Evolutionary conservation across 192 early-diverging fungal species (phyloP).

Genomic region (Podochytrium sp.): DNA sequence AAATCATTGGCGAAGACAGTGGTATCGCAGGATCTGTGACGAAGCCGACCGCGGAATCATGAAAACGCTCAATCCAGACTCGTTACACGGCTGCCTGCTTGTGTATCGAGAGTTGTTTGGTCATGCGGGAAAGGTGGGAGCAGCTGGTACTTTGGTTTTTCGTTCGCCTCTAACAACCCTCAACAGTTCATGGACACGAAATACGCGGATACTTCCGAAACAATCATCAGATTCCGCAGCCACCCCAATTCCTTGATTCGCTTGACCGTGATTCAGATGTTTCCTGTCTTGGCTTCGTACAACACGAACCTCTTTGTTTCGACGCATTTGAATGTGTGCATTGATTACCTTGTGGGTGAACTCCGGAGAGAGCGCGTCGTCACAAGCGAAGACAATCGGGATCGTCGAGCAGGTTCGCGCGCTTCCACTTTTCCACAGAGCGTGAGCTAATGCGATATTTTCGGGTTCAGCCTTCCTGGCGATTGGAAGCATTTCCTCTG

Average conservation of each 20-base stretch:
- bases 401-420: constrained; percentile 56
- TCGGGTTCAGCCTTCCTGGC: constrained; percentile 72
- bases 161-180: background rate
- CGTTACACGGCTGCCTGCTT: constrained; percentile 85
- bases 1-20: constrained; percentile 57
- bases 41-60: constrained; percentile 75
- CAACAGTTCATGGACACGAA: constrained; percentile 82
- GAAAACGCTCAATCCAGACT: constrained; percentile 69
- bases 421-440: background rate
- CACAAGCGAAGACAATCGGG: constrained; percentile 14
- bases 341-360: constrained; percentile 73
- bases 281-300: constrained; percentile 83
- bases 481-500: constrained; percentile 84
- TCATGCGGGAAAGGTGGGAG: constrained; percentile 75
- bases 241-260: constrained; percentile 79
- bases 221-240: constrained; percentile 77
- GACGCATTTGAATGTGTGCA: constrained; percentile 70
- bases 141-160: too few species aligned
- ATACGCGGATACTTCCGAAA: constrained; percentile 76
- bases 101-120: constrained; percentile 78
- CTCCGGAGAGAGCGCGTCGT: constrained; percentile 65
- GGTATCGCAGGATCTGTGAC: constrained; percentile 82
- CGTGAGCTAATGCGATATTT: background rate
- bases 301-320: constrained; percentile 70
- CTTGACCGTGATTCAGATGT: constrained; percentile 78